phyloP scores from a whole-genome alignment of 176 grass and related monocot species.

The Themeda triandra region DNA sequence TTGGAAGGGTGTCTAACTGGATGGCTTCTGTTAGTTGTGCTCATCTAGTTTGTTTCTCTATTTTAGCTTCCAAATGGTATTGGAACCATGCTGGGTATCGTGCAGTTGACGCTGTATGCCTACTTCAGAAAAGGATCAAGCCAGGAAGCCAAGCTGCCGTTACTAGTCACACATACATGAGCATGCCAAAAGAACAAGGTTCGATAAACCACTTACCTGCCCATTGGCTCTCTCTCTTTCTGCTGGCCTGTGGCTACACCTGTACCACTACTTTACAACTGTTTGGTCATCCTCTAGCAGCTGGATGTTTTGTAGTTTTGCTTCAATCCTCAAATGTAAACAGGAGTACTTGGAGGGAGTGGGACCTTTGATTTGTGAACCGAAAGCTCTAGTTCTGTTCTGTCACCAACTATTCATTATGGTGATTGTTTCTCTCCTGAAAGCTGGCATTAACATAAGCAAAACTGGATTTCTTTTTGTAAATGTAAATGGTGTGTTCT shows the following conservation, averaged over 20 bases:
- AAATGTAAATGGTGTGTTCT: not conserved
- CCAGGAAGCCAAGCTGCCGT: constrained; percentile 40
- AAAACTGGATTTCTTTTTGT: not conserved
- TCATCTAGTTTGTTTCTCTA: constrained; percentile 24
- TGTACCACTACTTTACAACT: not conserved
- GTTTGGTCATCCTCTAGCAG: not conserved
- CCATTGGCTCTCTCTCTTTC: not conserved
- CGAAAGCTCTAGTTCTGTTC: not conserved
- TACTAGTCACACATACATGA: constrained; percentile 51
- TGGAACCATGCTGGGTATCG: constrained; percentile 62
- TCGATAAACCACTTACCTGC: not conserved
- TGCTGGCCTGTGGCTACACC: not conserved
- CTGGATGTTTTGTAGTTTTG: not conserved
- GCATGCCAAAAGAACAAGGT: constrained; percentile 6
- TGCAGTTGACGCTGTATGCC: constrained; percentile 77
- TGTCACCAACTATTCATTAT: not conserved
- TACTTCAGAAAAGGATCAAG: constrained; percentile 62
- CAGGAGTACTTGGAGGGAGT: not conserved
- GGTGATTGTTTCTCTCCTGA: not conserved
- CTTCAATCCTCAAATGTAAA: not conserved
- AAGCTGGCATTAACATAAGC: not conserved
- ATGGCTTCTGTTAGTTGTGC: not conserved
- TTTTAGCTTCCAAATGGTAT: constrained; percentile 91
- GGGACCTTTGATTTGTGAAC: not conserved
- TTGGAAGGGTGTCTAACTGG: constrained; percentile 13